Evolutionary conservation across 331 rosid species (phyloP), one percentile per base, ranked within the genome.

Genomic region (Quercus phellos): DNA sequence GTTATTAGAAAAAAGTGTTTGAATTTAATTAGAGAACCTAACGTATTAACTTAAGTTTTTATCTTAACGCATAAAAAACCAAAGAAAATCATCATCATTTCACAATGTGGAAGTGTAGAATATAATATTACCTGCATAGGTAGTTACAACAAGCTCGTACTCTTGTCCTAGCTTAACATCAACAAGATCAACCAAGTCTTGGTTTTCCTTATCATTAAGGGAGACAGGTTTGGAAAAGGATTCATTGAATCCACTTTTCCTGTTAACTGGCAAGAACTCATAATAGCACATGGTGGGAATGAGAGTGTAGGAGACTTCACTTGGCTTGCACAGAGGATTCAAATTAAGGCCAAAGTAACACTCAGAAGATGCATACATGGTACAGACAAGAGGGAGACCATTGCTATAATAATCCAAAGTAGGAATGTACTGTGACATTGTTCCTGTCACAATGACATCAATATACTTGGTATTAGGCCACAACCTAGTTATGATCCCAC

Each of bases 221-320:
- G 66, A 35, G 38, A 6, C 78, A 0, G 66, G 18, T 12, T 53
- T 53, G 27, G 78, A 72, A 77, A 55, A 21, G 42, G 85, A 77
- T 69, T 84, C 17, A 14, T 29, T 6, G 22, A 75, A 21, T 50
- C 75, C 88, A 51, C 50, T 24, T 0, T 27, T 58, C 78, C 83
- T 80, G 68, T 74, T 63, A 10, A 85, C 68, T 0, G 94, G 90
- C 75, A 87, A 80, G 81, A 90, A 90, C 77, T 90, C 94, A 59
- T 88, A 90, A 74, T 82, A 90, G 42, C 90, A 88, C 94, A 90
- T 84, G 71, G 89, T 76, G 29, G 94, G 94, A 54, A 90, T 68
- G 55, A 90, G 82, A 11, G 94, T 88, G 46, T 88, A 90, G 56
- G 89, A 82, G 10, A 90, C 90, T 21, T 86, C 81, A 30, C 54